Evolutionary conservation across 768 basidiomycete species (phyloP).

Genomic region (Suillus ampliporus): DNA sequence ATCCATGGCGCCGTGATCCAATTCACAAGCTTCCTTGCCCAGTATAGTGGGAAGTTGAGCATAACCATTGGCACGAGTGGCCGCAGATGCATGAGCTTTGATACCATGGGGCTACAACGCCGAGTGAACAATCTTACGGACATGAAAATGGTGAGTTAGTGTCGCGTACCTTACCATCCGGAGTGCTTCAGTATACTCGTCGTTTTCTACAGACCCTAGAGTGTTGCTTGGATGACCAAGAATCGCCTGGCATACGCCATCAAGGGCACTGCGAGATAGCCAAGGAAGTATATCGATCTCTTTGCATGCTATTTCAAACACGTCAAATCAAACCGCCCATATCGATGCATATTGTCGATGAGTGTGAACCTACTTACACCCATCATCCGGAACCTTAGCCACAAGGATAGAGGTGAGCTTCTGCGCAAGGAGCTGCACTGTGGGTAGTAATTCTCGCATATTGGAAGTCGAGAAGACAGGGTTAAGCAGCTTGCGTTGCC

Average conservation of each 20-base stretch:
- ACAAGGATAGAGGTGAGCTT: not conserved
- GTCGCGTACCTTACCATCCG: not conserved
- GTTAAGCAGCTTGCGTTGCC: slow-evolving; percentile 49
- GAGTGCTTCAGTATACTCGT: not conserved
- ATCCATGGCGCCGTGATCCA: not conserved
- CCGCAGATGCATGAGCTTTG: not conserved
- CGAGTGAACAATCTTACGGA: too few relatives aligned
- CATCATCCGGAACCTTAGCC: not conserved
- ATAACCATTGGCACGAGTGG: not conserved
- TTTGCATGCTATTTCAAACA: not conserved
- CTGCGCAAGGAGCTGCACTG: not conserved
- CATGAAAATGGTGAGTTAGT: too few relatives aligned
- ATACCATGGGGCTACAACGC: not conserved
- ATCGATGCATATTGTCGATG: not conserved
- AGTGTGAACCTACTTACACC: slow-evolving; percentile 12
- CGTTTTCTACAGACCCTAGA: slow-evolving; percentile 15
- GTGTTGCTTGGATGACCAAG: slow-evolving; percentile 25
- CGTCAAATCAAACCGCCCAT: slow-evolving; percentile 7
- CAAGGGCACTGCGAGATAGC: slow-evolving; percentile 28
- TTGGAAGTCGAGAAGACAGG: slow-evolving; percentile 49
- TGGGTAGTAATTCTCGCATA: slow-evolving; percentile 41
- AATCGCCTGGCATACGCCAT: slow-evolving; percentile 28
- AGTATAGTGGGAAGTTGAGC: not conserved
- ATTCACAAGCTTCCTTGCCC: not conserved
- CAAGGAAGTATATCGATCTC: slow-evolving; percentile 31